A percentile compares a stretch with the other conserved stretches of the same genome.
Conservation (phyloP, 495 filamentous ascomycete species). For the Lophiotrema nucula region DNA sequence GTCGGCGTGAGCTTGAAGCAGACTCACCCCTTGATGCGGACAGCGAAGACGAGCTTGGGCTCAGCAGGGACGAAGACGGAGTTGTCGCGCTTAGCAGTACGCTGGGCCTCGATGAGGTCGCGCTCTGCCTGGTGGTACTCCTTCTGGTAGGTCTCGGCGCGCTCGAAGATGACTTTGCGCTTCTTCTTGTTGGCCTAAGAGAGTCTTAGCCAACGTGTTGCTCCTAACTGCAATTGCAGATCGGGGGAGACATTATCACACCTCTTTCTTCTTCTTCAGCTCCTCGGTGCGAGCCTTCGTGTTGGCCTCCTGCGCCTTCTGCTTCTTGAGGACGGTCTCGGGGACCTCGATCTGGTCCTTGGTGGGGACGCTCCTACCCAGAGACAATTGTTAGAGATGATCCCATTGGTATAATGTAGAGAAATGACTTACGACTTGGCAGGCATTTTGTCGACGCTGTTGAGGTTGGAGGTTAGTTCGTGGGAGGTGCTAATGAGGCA, state of each 20-base stretch:
- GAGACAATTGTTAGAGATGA: not conserved
- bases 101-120: constrained; percentile 91
- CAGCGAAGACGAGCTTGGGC: constrained; percentile 94
- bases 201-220: constrained; percentile 36
- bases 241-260: constrained; percentile 51
- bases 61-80: constrained; percentile 91
- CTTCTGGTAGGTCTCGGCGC: constrained; percentile 97
- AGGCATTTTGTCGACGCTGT: constrained; percentile 18
- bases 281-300: constrained; percentile 78
- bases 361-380: constrained; percentile 18
- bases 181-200: constrained; percentile 92
- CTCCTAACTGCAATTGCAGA: constrained; percentile 34
- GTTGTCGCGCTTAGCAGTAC: constrained; percentile 85
- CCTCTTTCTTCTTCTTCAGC: constrained; percentile 76
- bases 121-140: constrained; percentile 98
- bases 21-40: constrained; percentile 89
- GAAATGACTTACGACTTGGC: constrained; percentile 13
- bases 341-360: constrained; percentile 22
- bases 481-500: no score
- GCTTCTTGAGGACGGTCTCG: constrained; percentile 61
- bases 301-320: constrained; percentile 98
- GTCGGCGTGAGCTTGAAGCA: constrained; percentile 2
- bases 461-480: constrained; percentile 16
- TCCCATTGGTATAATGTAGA: no score
- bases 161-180: constrained; percentile 98